Evolutionary conservation across 164 flowering plant species (phyloP).

Genomic region (Kalanchoe fedtschenkoi): DNA sequence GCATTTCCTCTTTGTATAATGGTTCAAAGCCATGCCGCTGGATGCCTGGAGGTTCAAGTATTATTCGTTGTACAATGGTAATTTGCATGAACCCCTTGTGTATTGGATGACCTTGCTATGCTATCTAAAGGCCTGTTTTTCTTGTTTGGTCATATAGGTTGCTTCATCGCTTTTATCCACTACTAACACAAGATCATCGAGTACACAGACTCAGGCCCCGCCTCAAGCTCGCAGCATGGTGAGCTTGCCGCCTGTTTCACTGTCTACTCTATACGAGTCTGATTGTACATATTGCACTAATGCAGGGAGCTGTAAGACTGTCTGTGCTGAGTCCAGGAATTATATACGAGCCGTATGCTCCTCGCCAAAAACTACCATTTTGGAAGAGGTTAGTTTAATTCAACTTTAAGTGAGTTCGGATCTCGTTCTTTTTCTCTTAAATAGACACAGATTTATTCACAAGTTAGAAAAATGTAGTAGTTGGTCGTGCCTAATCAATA

Average conservation of each 20-base stretch:
- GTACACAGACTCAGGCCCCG: conserved; percentile 49
- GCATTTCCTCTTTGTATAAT: conserved; percentile 17
- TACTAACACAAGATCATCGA: conserved; percentile 21
- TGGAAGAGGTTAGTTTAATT: conserved; percentile 56
- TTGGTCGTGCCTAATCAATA: not conserved
- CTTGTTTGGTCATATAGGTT: conserved; percentile 20
- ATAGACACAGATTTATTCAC: not conserved
- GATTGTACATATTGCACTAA: conserved; percentile 2
- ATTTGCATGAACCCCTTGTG: not conserved
- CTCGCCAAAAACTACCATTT: conserved; percentile 62
- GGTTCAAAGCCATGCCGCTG: conserved; percentile 16
- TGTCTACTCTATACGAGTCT: not conserved
- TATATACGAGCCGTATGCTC: conserved; percentile 79
- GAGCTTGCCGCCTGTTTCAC: conserved; percentile 2
- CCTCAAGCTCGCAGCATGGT: conserved; percentile 54
- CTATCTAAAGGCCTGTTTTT: not conserved
- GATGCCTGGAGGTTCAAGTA: conserved; percentile 19
- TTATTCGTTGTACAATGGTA: conserved; percentile 34
- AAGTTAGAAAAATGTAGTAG: not conserved
- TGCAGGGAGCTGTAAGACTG: conserved; percentile 61
- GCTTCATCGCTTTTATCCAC: conserved; percentile 14
- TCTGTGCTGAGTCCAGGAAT: conserved; percentile 81
- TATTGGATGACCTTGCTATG: not conserved
- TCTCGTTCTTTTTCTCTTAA: not conserved
- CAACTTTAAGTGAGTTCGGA: not conserved